phyloP scores from a whole-genome alignment of 2,329 filamentous ascomycete species.

The Aspergillus thermomutatus region DNA sequence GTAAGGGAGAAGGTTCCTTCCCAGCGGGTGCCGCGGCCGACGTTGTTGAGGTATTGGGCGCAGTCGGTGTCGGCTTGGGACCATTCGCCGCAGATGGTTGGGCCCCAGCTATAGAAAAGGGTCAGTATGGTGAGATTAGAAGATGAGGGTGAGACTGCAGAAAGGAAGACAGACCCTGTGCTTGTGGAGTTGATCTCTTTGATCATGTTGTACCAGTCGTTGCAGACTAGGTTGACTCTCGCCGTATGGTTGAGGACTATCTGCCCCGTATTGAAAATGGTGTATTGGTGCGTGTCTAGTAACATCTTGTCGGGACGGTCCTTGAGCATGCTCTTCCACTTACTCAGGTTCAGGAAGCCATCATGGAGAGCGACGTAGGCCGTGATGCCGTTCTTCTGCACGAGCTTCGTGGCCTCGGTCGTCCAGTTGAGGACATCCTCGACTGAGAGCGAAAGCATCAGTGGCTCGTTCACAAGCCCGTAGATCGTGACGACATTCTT shows the following conservation, averaged over 20 bases:
- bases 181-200: conserved; percentile 65
- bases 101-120: conserved; percentile 62
- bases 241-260: conserved; percentile 75
- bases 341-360: conserved; percentile 84
- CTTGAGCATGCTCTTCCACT: conserved; percentile 84
- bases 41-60: conserved; percentile 80
- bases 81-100: conserved; percentile 95
- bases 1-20: conserved; percentile 72
- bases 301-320: conserved; percentile 65
- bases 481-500: conserved; percentile 90
- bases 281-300: conserved; percentile 97
- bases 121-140: neutral
- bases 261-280: conserved; percentile 92
- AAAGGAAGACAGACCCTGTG: conserved; percentile 54
- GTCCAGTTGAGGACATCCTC: conserved; percentile 76
- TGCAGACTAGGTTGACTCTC: conserved; percentile 84
- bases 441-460: conserved; percentile 70
- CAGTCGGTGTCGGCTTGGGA: conserved; percentile 97
- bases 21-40: conserved; percentile 85
- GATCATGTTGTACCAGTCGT: conserved; percentile 80
- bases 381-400: conserved; percentile 72
- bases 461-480: conserved; percentile 89
- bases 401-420: conserved; percentile 63
- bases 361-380: conserved; percentile 82
- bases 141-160: neutral